Evolutionary conservation across 495 filamentous ascomycete genomes (phyloP).

Genomic region (Neurospora sp.): DNA sequence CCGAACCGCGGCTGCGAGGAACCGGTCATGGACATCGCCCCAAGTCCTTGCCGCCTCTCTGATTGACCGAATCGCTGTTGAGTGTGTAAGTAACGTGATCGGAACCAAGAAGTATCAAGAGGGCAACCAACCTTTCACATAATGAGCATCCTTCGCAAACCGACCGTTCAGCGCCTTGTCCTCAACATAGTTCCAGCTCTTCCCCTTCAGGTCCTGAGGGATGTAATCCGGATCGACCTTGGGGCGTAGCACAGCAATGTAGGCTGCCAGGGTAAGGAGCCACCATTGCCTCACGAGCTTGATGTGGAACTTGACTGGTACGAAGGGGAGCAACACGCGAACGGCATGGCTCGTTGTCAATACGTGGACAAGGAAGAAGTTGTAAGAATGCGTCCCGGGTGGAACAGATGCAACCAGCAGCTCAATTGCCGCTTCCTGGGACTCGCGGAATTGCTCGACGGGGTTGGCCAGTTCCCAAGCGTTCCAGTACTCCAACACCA

Average conservation of each 20-base stretch:
- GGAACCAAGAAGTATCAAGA: background rate
- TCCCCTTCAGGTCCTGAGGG: constrained; percentile 48
- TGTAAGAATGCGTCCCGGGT: constrained; percentile 53
- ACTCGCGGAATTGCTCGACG: constrained; percentile 60
- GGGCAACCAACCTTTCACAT: constrained; percentile 52
- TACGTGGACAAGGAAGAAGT: constrained; percentile 77
- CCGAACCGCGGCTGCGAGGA: constrained; percentile 66
- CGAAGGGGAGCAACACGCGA: constrained; percentile 67
- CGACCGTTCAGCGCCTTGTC: constrained; percentile 54
- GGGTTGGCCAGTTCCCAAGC: constrained; percentile 61
- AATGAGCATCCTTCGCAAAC: constrained; percentile 65
- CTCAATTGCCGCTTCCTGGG: constrained; percentile 63
- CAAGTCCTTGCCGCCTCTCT: constrained; percentile 67
- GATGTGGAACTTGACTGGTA: constrained; percentile 64
- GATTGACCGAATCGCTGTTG: constrained; percentile 56
- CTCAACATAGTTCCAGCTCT: constrained; percentile 68
- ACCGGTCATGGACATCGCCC: constrained; percentile 70
- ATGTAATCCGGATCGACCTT: constrained; percentile 56
- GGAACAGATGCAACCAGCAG: constrained; percentile 55
- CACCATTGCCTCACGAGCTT: constrained; percentile 76
- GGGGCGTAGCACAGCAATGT: constrained; percentile 64
- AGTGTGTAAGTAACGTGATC: constrained; percentile 7
- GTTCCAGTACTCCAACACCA: constrained; percentile 78
- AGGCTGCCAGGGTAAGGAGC: constrained; percentile 69
- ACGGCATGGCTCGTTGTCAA: constrained; percentile 82